phyloP scores from a whole-genome alignment of 495 filamentous ascomycete genomes.

The Xylaria curta region DNA sequence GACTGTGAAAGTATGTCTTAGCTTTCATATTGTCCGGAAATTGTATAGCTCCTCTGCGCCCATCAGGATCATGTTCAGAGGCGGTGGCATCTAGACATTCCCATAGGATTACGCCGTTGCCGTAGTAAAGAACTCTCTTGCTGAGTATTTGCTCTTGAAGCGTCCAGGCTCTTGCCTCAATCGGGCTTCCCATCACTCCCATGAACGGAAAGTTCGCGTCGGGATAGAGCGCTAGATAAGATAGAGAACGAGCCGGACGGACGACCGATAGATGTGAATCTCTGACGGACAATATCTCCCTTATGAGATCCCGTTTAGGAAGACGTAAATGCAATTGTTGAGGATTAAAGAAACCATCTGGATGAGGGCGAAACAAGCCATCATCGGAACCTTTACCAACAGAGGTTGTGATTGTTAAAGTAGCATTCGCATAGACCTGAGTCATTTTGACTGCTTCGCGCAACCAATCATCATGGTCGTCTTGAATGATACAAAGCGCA shows the following conservation, averaged over 20 bases:
- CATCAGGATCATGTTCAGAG: not conserved
- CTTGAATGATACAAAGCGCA: slow-evolving; percentile 9
- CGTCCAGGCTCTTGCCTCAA: not conserved
- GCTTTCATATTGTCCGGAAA: not conserved
- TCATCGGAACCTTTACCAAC: not conserved
- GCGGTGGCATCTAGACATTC: not conserved
- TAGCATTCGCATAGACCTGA: not conserved
- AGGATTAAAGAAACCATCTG: not conserved
- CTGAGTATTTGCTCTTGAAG: not conserved
- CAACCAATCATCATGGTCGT: not conserved
- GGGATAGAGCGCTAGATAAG: not conserved
- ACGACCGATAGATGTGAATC: not conserved
- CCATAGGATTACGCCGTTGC: not conserved
- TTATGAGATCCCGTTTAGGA: not conserved
- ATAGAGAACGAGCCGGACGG: not conserved
- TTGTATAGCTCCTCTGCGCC: not conserved
- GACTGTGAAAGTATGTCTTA: not conserved
- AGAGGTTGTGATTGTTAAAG: not conserved
- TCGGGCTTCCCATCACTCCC: not conserved
- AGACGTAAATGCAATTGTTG: not conserved
- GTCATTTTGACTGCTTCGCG: slow-evolving; percentile 8
- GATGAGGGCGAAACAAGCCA: not conserved
- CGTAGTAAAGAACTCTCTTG: slow-evolving; percentile 1
- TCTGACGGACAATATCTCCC: not conserved
- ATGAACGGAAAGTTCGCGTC: slow-evolving; percentile 1